These are phyloP conservation scores for Canariomyces notabilis DNA, from an alignment of 2,329 filamentous ascomycete genomes.

Conservation along the genomic window DNA sequence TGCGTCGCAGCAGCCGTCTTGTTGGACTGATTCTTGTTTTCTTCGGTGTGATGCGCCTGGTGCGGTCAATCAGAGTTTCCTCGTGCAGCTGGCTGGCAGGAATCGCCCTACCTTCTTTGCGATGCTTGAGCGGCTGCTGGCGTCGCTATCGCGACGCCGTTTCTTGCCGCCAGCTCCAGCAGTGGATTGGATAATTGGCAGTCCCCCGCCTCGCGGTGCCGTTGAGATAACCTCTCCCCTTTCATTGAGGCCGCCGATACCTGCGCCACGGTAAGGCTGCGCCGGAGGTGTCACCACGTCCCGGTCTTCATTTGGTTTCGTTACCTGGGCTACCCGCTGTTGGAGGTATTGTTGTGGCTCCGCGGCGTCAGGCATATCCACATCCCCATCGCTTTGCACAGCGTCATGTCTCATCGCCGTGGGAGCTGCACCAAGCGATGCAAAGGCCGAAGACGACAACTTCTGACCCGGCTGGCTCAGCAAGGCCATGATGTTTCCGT, in stretches of 20 bases:
- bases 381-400: constrained; percentile 14
- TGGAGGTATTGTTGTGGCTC: not conserved
- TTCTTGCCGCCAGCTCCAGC: constrained; percentile 36
- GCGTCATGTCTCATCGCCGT: not conserved
- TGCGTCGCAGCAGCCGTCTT: constrained; percentile 13
- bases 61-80: not conserved
- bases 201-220: constrained; percentile 17
- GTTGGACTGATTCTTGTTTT: no score
- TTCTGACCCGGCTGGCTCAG: constrained; percentile 41
- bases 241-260: constrained; percentile 28
- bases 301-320: not conserved
- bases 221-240: constrained; percentile 26
- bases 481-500: constrained; percentile 52
- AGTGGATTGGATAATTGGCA: constrained; percentile 38
- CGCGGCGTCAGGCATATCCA: constrained; percentile 26
- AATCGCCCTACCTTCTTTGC: constrained; percentile 19
- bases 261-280: constrained; percentile 16
- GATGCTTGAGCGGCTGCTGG: constrained; percentile 19
- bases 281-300: constrained; percentile 5
- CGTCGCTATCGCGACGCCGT: constrained; percentile 37
- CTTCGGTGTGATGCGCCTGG: constrained; percentile 14
- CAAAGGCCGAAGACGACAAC: constrained; percentile 27
- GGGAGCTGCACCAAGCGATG: constrained; percentile 4
- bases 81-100: not conserved
- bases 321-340: constrained; percentile 5